phyloP scores from a whole-genome alignment of 2,329 filamentous ascomycete genomes.

The Scortechinia acanthostroma region DNA sequence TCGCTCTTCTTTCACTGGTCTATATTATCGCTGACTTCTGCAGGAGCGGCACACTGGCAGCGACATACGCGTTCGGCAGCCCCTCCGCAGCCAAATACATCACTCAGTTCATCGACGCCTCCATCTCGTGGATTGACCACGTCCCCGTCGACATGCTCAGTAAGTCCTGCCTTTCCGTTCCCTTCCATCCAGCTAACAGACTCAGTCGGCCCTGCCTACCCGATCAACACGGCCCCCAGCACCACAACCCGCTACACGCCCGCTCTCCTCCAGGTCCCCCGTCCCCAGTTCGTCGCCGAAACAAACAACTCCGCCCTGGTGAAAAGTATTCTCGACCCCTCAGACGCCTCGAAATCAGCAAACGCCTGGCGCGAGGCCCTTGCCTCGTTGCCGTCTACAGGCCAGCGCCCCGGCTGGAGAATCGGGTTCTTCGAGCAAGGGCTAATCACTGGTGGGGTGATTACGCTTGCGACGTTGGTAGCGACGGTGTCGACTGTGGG shows the following conservation, averaged over 20 bases:
- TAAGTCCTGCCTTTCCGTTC: slow-evolving; percentile 19
- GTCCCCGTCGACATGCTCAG: slow-evolving; percentile 44
- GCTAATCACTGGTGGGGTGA: slow-evolving; percentile 21
- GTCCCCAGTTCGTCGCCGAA: not conserved
- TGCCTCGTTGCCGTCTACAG: slow-evolving; percentile 19
- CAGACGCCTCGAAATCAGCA: slow-evolving; percentile 8
- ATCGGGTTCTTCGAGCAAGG: slow-evolving; percentile 40
- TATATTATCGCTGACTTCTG: not conserved
- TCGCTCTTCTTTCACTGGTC: not conserved
- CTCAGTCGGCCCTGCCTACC: slow-evolving; percentile 10
- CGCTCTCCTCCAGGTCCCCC: not conserved
- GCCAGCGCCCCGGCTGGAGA: slow-evolving; percentile 19
- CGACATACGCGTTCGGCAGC: slow-evolving; percentile 42
- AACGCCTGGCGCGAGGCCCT: slow-evolving; percentile 9
- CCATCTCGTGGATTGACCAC: slow-evolving; percentile 45
- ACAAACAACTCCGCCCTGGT: not conserved
- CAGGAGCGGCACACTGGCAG: slow-evolving; percentile 19
- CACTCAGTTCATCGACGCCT: slow-evolving; percentile 41
- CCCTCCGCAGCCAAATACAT: slow-evolving; percentile 47
- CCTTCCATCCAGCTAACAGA: slow-evolving; percentile 26
- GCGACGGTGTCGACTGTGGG: slow-evolving; percentile 22
- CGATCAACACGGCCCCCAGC: not conserved
- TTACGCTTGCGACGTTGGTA: not conserved
- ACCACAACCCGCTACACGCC: not conserved
- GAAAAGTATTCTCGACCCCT: slow-evolving; percentile 24